Evolutionary conservation across 345 rosid species (phyloP).

Genomic region (Gossypium ekmanianum): DNA sequence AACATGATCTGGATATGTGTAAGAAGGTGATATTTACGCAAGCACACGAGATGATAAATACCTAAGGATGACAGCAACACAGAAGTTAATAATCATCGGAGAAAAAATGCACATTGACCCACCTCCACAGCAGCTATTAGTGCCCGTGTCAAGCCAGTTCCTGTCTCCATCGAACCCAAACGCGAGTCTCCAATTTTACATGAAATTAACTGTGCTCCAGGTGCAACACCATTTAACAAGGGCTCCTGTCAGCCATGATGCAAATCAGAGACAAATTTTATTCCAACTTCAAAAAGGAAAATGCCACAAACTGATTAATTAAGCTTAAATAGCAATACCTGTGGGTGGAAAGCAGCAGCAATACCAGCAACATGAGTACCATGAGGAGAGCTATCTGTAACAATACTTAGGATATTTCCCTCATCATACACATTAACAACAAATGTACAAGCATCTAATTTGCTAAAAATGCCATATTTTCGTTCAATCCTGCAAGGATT

Average conservation of each 20-base stretch:
- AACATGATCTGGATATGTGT: background rate
- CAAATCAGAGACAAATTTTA: slow-evolving; percentile 5
- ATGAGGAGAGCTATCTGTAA: slow-evolving; percentile 93
- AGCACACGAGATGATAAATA: background rate
- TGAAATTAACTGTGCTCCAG: slow-evolving; percentile 95
- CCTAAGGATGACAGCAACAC: background rate
- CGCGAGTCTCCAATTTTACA: slow-evolving; percentile 98
- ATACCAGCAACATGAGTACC: slow-evolving; percentile 99
- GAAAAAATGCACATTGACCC: slow-evolving; percentile 15
- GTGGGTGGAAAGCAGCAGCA: slow-evolving; percentile 85
- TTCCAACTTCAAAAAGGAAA: background rate
- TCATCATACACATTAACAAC: slow-evolving; percentile 77
- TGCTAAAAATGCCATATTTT: slow-evolving; percentile 87
- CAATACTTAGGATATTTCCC: slow-evolving; percentile 82
- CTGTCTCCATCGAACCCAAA: slow-evolving; percentile 95
- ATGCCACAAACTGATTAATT: background rate
- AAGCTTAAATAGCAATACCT: slow-evolving; percentile 46
- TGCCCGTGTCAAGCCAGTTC: slow-evolving; percentile 91
- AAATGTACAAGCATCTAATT: slow-evolving; percentile 89
- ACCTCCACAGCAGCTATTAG: slow-evolving; percentile 93
- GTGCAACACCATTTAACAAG: slow-evolving; percentile 90
- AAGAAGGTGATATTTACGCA: background rate
- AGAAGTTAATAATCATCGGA: background rate
- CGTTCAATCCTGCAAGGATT: slow-evolving; percentile 60
- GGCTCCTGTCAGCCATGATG: slow-evolving; percentile 55